Evolutionary conservation across 768 basidiomycete species (phyloP).

Genomic region (Suillus hirtellus): DNA sequence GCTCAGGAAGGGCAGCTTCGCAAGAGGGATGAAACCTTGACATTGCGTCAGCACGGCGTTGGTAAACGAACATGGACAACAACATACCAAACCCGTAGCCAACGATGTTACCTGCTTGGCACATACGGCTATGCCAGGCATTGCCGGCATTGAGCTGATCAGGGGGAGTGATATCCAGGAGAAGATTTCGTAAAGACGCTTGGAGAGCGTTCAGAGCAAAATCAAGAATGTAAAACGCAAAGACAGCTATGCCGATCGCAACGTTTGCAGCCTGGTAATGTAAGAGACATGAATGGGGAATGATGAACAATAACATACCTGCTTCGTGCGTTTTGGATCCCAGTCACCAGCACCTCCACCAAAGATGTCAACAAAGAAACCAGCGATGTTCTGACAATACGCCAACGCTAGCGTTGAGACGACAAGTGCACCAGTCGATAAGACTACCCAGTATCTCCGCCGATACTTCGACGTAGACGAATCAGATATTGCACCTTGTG

Average conservation of each 20-base stretch:
- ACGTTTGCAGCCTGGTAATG: conserved; percentile 56
- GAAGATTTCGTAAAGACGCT: conserved; percentile 89
- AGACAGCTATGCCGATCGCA: conserved; percentile 83
- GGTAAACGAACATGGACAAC: conserved; percentile 3
- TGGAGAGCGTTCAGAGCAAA: conserved; percentile 97
- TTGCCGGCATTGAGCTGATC: conserved; percentile 91
- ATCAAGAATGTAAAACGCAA: conserved; percentile 91
- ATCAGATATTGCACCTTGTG: conserved; percentile 89
- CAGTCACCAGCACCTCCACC: conserved; percentile 80
- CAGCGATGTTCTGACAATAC: conserved; percentile 75
- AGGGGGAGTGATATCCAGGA: conserved; percentile 87
- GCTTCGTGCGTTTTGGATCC: conserved; percentile 71
- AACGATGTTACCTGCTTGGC: conserved; percentile 94
- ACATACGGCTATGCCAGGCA: conserved; percentile 97
- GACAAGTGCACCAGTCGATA: conserved; percentile 81
- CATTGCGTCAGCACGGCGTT: conserved; percentile 12
- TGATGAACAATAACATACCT: conserved; percentile 43
- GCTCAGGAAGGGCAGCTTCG: conserved; percentile 70
- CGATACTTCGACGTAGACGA: conserved; percentile 89
- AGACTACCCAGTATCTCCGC: conserved; percentile 88
- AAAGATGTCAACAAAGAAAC: conserved; percentile 73
- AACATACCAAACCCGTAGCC: conserved; percentile 86
- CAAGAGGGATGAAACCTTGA: conserved; percentile 86
- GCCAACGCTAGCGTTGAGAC: conserved; percentile 79
- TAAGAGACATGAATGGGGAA: background rate